A percentile compares a stretch with the other conserved stretches of the same genome.
Conservation (phyloP, 108 stramenopile genomes). For the Conticribra weissflogii region DNA sequence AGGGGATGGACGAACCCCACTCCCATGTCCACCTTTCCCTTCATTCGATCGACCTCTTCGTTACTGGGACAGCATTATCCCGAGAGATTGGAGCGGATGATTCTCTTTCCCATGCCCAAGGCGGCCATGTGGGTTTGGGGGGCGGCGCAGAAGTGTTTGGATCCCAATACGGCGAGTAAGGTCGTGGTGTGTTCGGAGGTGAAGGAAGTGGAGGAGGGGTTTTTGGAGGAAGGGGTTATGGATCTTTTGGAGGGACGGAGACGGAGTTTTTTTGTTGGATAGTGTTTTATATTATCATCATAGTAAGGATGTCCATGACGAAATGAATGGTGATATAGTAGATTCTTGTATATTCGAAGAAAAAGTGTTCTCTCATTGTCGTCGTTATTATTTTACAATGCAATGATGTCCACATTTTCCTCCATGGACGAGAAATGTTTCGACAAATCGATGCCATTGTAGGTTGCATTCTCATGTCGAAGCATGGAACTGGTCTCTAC, state of each 20-base stretch:
- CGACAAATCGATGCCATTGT: too few species aligned
- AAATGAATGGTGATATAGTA: not conserved
- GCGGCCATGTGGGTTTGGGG: constrained; percentile 44
- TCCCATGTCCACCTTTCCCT: constrained; percentile 60
- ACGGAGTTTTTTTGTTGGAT: constrained; percentile 23
- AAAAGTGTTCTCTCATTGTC: too few species aligned
- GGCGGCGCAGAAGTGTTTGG: constrained; percentile 58
- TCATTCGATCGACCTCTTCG: constrained; percentile 53
- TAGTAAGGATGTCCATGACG: too few species aligned
- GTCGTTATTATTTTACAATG: too few species aligned
- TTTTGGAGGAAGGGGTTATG: constrained; percentile 24
- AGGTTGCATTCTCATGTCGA: too few species aligned
- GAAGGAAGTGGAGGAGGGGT: constrained; percentile 6
- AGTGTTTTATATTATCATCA: not conserved
- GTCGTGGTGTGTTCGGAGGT: constrained; percentile 42
- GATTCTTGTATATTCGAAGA: not conserved
- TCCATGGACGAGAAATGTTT: too few species aligned
- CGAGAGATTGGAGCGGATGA: constrained; percentile 60
- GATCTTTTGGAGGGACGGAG: constrained; percentile 31
- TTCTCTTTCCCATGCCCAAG: constrained; percentile 72
- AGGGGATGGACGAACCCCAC: constrained; percentile 75
- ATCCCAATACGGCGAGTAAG: constrained; percentile 60
- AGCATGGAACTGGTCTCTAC: too few species aligned
- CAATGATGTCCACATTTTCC: too few species aligned
- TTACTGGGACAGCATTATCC: constrained; percentile 66